These are phyloP conservation scores for Neurospora terricola DNA, from an alignment of 495 filamentous ascomycete species.

Conservation along the genomic window DNA sequence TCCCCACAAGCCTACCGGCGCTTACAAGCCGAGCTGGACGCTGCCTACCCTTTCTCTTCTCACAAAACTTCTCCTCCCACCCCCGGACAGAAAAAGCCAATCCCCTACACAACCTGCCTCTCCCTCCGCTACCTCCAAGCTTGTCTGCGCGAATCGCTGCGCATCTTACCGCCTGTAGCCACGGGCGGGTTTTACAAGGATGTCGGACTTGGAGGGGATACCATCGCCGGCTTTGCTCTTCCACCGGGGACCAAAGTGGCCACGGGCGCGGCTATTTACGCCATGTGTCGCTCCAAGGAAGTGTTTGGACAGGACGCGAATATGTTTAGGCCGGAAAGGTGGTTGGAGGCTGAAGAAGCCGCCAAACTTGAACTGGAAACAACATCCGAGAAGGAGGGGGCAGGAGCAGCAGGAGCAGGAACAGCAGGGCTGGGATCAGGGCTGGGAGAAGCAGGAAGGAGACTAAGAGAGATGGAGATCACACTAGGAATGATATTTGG, in stretches of 20 bases:
- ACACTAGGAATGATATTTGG: constrained; percentile 26
- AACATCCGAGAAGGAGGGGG: no score
- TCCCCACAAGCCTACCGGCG: constrained; percentile 36
- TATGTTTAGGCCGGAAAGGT: constrained; percentile 27
- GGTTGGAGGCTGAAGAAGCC: constrained; percentile 29
- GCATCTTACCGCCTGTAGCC: constrained; percentile 30
- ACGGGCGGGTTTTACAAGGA: constrained; percentile 36
- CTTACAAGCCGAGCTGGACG: constrained; percentile 49
- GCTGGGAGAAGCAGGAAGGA: constrained; percentile 3
- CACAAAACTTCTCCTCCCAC: constrained; percentile 20
- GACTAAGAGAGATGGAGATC: constrained; percentile 26
- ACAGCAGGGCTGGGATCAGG: no score
- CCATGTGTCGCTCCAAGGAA: background rate
- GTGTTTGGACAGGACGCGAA: constrained; percentile 21
- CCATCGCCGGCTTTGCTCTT: constrained; percentile 14
- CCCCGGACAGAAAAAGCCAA: constrained; percentile 22
- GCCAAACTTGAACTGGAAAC: no score
- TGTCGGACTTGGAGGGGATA: constrained; percentile 17
- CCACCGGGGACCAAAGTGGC: constrained; percentile 20
- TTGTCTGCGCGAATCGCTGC: constrained; percentile 35
- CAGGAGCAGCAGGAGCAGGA: no score
- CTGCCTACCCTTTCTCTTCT: constrained; percentile 11
- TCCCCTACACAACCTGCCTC: constrained; percentile 25
- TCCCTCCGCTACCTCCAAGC: constrained; percentile 36
- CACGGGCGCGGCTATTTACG: constrained; percentile 9